Conservation (phyloP, 2,329 filamentous ascomycete species). For the Trichoderma afroharzianum region DNA sequence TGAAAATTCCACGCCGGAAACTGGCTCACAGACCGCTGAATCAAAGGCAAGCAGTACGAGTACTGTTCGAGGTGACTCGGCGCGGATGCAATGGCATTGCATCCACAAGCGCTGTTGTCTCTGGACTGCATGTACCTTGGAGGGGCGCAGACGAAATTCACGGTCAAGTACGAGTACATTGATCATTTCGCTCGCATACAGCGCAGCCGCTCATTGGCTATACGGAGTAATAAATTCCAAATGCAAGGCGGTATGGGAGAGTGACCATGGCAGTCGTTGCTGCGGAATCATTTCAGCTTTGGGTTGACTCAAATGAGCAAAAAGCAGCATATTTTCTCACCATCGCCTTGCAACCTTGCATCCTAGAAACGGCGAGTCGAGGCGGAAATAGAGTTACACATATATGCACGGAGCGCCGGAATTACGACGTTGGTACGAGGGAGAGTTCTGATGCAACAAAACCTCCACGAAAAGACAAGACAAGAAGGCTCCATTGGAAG, state of each 20-base stretch:
- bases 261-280: not conserved
- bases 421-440: not conserved
- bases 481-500: not conserved
- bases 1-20: not conserved
- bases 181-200: not conserved
- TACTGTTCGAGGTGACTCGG: not conserved
- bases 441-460: not conserved
- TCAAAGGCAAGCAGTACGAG: not conserved
- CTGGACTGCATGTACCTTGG: not conserved
- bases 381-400: not conserved
- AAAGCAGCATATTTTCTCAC: not conserved
- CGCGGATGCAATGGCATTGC: not conserved
- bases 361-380: not conserved
- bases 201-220: not conserved
- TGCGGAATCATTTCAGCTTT: not conserved
- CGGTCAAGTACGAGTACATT: not conserved
- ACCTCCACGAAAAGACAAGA: not conserved
- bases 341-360: not conserved
- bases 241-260: not conserved
- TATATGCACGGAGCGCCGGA: not conserved
- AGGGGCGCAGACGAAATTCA: not conserved
- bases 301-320: not conserved
- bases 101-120: conserved; percentile 1
- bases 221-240: not conserved
- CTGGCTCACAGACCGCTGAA: not conserved